Percentiles rank a stretch among this genome's conserved stretches.
Conservation (phyloP, 164 flowering plant genomes). For the Cinnamomum micranthum region DNA sequence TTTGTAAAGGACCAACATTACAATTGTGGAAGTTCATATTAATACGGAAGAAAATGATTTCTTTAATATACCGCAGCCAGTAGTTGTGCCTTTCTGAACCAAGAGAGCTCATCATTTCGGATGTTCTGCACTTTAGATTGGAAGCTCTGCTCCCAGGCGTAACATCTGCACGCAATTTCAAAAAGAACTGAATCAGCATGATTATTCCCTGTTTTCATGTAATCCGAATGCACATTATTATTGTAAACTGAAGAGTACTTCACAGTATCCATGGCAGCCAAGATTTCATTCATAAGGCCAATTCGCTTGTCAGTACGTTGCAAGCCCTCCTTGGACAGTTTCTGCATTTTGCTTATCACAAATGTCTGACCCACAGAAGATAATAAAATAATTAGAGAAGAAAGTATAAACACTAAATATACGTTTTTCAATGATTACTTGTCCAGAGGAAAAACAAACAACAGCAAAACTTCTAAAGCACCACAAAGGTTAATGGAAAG, state of each 20-base stretch:
- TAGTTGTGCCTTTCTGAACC: slow-evolving; percentile 79
- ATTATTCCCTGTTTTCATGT: neutral
- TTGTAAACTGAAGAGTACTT: slow-evolving; percentile 49
- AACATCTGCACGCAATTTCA: slow-evolving; percentile 55
- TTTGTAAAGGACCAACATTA: neutral
- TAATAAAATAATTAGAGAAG: neutral
- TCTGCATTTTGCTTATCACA: slow-evolving; percentile 83
- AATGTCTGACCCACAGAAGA: slow-evolving; percentile 48
- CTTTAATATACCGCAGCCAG: slow-evolving; percentile 65
- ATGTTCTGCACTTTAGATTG: slow-evolving; percentile 68
- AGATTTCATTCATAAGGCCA: slow-evolving; percentile 95
- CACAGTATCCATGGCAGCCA: slow-evolving; percentile 99
- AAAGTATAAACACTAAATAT: too few relatives aligned
- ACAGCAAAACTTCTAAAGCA: neutral
- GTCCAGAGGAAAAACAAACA: neutral
- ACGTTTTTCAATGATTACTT: neutral
- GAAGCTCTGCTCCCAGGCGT: slow-evolving; percentile 98
- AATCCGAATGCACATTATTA: neutral
- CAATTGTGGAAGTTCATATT: neutral
- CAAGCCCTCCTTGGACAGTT: slow-evolving; percentile 84
- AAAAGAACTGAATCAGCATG: slow-evolving; percentile 8
- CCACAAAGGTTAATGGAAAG: neutral
- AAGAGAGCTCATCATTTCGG: slow-evolving; percentile 79
- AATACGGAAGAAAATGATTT: neutral
- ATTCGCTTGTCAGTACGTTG: slow-evolving; percentile 96